phyloP scores from a whole-genome alignment of 805 yeast species.

The Candida multigemmis region DNA sequence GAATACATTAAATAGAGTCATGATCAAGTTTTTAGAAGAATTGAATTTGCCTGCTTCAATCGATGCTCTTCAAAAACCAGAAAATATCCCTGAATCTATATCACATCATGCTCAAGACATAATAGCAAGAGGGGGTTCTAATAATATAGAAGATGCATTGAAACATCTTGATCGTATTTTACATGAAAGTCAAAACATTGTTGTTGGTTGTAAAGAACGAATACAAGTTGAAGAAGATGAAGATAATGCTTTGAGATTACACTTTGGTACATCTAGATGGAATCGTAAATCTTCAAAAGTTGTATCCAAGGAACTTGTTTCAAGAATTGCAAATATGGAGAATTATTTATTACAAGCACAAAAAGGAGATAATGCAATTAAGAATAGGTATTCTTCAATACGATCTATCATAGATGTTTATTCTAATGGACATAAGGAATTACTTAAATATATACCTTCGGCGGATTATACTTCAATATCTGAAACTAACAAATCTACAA shows the following conservation, averaged over 20 bases:
- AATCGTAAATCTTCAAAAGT: conserved; percentile 35
- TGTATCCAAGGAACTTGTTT: conserved; percentile 30
- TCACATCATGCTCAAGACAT: conserved; percentile 48
- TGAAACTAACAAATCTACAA: conserved; percentile 16
- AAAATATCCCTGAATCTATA: conserved; percentile 49
- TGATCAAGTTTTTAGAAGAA: conserved; percentile 36
- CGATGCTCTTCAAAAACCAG: conserved; percentile 51
- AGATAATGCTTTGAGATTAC: conserved; percentile 41
- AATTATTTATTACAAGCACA: conserved; percentile 48
- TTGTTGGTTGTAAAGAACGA: conserved; percentile 38
- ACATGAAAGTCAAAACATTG: conserved; percentile 28
- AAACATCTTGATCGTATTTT: conserved; percentile 30
- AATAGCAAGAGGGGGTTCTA: conserved; percentile 42
- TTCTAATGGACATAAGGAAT: conserved; percentile 26
- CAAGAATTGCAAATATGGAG: conserved; percentile 35
- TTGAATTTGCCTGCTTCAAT: conserved; percentile 53
- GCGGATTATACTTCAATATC: conserved; percentile 25
- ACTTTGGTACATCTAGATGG: conserved; percentile 52
- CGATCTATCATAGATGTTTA: conserved; percentile 36
- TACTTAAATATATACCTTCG: conserved; percentile 30
- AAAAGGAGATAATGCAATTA: conserved; percentile 50
- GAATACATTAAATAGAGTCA: conserved; percentile 32
- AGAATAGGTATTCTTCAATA: conserved; percentile 37
- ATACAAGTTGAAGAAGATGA: conserved; percentile 44
- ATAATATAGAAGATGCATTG: conserved; percentile 30